Conservation (phyloP, 2,329 filamentous ascomycete species). For the Mycosphaerella arachidis region DNA sequence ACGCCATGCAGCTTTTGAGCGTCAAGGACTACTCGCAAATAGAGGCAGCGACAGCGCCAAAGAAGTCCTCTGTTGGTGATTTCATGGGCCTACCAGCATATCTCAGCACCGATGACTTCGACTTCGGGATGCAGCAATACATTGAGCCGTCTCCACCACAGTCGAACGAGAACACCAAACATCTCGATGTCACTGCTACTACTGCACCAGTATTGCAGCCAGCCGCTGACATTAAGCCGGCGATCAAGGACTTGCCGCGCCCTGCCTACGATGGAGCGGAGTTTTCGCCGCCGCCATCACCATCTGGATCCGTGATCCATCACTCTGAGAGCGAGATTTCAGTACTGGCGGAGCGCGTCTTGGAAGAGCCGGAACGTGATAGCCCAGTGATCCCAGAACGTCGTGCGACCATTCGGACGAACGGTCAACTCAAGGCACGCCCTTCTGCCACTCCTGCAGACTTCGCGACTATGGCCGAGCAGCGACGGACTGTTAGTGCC, state of each 20-base stretch:
- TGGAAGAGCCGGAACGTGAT: constrained; percentile 13
- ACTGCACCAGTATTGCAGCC: constrained; percentile 23
- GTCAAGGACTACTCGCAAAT: constrained; percentile 34
- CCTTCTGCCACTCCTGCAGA: constrained; percentile 85
- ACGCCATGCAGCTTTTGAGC: constrained; percentile 33
- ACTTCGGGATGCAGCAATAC: constrained; percentile 53
- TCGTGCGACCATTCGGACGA: constrained; percentile 79
- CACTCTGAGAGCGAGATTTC: constrained; percentile 52
- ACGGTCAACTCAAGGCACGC: constrained; percentile 81
- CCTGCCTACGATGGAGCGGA: constrained; percentile 22
- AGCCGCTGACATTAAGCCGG: constrained; percentile 19
- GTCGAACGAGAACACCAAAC: constrained; percentile 18
- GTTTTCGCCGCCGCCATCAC: constrained; percentile 55
- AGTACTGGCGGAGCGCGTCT: constrained; percentile 15
- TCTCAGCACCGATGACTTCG: constrained; percentile 48
- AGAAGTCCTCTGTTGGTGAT: constrained; percentile 17
- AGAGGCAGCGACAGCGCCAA: constrained; percentile 8
- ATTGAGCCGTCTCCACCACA: constrained; percentile 45
- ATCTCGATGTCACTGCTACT: constrained; percentile 20
- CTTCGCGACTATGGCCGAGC: constrained; percentile 76
- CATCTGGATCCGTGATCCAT: constrained; percentile 78
- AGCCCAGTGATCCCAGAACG: constrained; percentile 63
- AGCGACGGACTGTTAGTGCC: constrained; percentile 77
- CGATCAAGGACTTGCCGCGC: constrained; percentile 21
- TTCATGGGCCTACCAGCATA: constrained; percentile 33